Evolutionary conservation across 2,329 filamentous ascomycete genomes (phyloP), one percentile per base, ranked within the genome.

Genomic region (Aureobasidium sp.): DNA sequence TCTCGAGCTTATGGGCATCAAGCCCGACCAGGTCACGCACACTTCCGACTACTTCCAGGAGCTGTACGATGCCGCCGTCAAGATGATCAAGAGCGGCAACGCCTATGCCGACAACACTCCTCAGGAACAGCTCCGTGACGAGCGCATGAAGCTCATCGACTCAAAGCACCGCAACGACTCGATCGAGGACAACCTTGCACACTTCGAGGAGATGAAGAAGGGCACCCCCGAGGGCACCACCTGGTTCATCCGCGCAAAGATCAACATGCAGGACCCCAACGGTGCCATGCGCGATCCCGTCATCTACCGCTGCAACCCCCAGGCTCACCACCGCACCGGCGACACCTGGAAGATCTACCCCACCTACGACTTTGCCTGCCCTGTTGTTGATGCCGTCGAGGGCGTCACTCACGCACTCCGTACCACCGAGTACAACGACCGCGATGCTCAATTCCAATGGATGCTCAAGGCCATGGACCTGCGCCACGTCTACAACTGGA

Each of bases 11-110:
- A 91, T 99, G 82, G 93, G 92, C 34, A 90, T 99, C 75, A 90
- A 89, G 77, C 90, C 92, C 25, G 93, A 97, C 75, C 83, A 84
- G 67, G 82, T 92, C 63, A 90, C 90, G 20, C 95, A 93, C 79
- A 97, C 94, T 2, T 95, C 90, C 70, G 92, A 99, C 79, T 95
- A 96, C 81, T 97, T 99, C 74, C 85, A 97, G 70, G 83, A 92
- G 73, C 84, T 99, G 15, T 95, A 96, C 77, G 87, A 96, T 48
- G 88, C 88, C 73, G 90, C 88, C 72, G 80, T 96, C 68, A 83
- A 87, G 70, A 86, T 96, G 71, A 91, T 97, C 76, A 88, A 87
- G 72, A 84, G 87, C 65, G 92, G 91, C 2, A 83, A 90, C 66
- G 92, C 92, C 7, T 97, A 96, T 68, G 91, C 92, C 64, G 93